Evolutionary conservation across 352 stramenopile genomes (phyloP), one percentile per base, ranked within the genome.

Genomic region (Blastocystis sp.): DNA sequence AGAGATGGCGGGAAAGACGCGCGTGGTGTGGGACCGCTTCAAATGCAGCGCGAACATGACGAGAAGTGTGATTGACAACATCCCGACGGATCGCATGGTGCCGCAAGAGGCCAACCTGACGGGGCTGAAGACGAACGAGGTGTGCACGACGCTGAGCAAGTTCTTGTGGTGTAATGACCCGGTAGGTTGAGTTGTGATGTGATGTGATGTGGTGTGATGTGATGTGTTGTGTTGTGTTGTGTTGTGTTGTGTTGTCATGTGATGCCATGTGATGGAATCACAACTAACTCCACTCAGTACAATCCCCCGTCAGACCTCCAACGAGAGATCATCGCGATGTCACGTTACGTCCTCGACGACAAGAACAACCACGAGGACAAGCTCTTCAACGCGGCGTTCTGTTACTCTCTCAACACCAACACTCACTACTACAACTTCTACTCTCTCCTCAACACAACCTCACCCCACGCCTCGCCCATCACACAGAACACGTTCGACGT

Each of bases 131-230:
- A 89, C 63, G 24, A 13, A 3, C 21, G 63, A 89, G 0, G 61
- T 77, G 2, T 89, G 79, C 41, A 37, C 29, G n/a, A 67, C 60
- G 12, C 51, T 89, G 29, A 45, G 21, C 3, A 89, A 77, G 26
- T 89, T 69, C 39, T 33, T 89, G 6, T 89, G 79, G 79, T 89
- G 79, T 31, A 35, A 89, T 41, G 79, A 89, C n/a, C 55, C 60
- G 10, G 63, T 89, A 45, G 4, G 3, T 85, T 67, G 24, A 12
- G n/a, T 16, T 4, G 41, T 55, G 41, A 55, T 55, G 41, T 55
- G 41, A 55, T 55, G 41, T 55, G 41, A 55, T 55, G 41, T 13
- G 13, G 4, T 55, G 41, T 55, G 41, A 55, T 55, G 41, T 55
- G 41, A 55, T 13, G 45, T 55, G 45, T 19, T 55, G 45, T 55